Base-by-base conservation (phyloP, 2,329 filamentous ascomycete genomes). In the Keithomyces neogunnii region DNA sequence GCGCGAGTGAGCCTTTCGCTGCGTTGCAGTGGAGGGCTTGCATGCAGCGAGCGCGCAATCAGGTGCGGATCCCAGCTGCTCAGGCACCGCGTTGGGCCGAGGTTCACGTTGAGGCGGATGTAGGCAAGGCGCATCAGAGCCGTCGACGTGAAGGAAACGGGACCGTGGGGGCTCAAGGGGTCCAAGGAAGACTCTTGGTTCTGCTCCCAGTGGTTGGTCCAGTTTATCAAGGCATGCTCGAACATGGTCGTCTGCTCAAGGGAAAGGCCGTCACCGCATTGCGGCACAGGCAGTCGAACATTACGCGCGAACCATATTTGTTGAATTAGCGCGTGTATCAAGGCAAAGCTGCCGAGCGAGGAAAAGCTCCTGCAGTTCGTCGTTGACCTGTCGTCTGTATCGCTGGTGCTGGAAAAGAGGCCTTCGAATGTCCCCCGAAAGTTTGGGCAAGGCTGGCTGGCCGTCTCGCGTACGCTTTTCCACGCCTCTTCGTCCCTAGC, bases 91-190 rank as follows among this genome's bases (percentile, higher is more conserved):
- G 5, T 5, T 13, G 51, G 51, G 1, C 51, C 51, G 2, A 44
- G 39, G 31, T 55, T 36, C 3, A 46, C 45, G 33, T 58, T 59
- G 1, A 66, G 54, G 0, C 63, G 58, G 28, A 65, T 57, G 32
- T 65, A 64, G 13, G 61, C 63, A 3, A 66, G 50, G 3, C 63
- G 58, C 1, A 66, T 53, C 5, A 66, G 54, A 3, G 64, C 62
- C 6, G 61, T 62, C 3, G 57, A 56, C 59, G 89, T 88, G 55
- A 77, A 81, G 31, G 75, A 74, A 0, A 89, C 82, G 1, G 89
- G 69, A 3, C 85, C 86, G 84, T 51, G 48, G 2, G 52, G 52
- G 5, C 5, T 11, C 10, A 5, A 13, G 5, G 38, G 38, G 13
- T 39, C 38, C 5, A 39, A n/a, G n/a, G 38, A 13, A 10, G 38